Evolutionary conservation across 2,329 filamentous ascomycete species (phyloP), one percentile per base, ranked within the genome.

Genomic region (Exophiala sp.): DNA sequence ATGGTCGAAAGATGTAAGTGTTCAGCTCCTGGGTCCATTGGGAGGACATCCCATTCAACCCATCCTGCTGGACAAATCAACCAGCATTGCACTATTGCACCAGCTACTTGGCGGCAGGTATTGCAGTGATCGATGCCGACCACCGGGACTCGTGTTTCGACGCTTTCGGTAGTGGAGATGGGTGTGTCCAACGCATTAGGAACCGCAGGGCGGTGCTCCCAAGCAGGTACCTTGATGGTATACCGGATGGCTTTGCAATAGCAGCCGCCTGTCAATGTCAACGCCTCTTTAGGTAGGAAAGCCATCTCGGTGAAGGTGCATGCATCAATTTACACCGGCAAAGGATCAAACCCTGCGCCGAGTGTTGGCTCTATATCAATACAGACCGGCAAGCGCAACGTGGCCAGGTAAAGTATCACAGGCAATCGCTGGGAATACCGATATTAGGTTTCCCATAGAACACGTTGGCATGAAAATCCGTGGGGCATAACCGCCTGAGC

Each of bases 241-340:
- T 68, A 67, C 12, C 56, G 52, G 49, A 66, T 65, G 33, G 65
- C 61, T 39, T 57, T 58, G 57, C 64, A 68, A 52, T 63, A 65
- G 52, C 66, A 67, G 16, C 65, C 65, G 12, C 65, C 66, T 1
- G 50, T 58, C 7, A 68, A 54, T 8, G 55, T 55, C 21, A 64
- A 54, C 8, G 63, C 50, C 32, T 60, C 52, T 41, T 47, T 53
- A 16, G 35, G 47, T 10, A 57, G 49, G 40, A 55, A 57, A 3
- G 57, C 36, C 57, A 61, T 59, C 32, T 33, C 14, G 32, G n/a
- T 34, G 5, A 24, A 34, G 8, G 12, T 21, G 20, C 24, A 41
- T 38, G 29, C 12, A 36, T 32, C 10, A 10, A 12, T 10, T 9
- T 38, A 8, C 24, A 29, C 16, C 16, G 3, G 16, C 24, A 29